Evolutionary conservation across 2,329 filamentous ascomycete genomes (phyloP), one percentile per base, ranked within the genome.

Genomic region (Aspergillus flavus): DNA sequence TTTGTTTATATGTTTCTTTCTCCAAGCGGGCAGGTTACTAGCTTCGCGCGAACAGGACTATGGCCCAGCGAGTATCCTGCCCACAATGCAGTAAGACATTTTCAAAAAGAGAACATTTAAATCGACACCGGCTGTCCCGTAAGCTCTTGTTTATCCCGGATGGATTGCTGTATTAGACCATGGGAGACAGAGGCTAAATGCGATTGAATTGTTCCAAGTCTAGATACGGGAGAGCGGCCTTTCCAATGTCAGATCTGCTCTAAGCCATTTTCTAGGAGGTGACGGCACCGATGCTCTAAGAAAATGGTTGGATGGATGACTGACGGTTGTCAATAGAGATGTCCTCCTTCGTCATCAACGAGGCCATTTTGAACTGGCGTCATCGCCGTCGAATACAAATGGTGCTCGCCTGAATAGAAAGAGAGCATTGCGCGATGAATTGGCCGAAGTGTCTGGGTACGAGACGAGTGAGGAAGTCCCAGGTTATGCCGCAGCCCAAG

Each of bases 51-150:
- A 32, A 36, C 52, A 54, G 3, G 32, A 54, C 21, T 19, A 53
- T 53, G 50, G 50, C 50, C 12, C 26, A 53, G 19, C 30, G 52
- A 36, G 32, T 54, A 23, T 54, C 52, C 19, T 54, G 52, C 32
- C 52, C 52, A 12, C 52, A 54, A 34, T 54, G 52, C 52, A 54
- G 23, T 54, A 54, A 54, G 10, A 54, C 52, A 9, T 54, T 54
- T 23, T 54, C 52, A 10, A 54, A 54, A 23, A 36, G 30, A 54
- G 52, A 54, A 32, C 52, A 54, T 36, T 16, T 54, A 36, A 54
- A 54, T 23, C 52, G 52, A 23, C 52, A 54, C 52, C 52, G 52
- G 1, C 21, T 54, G 52, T 36, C 52, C 19, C 52, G 52, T 54
- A 54, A 54, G 52, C 28, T 36, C 9, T 36, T 21, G 19, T 54